phyloP scores from a whole-genome alignment of 2,329 filamentous ascomycete genomes.

The Pseudogymnoascus sp. region DNA sequence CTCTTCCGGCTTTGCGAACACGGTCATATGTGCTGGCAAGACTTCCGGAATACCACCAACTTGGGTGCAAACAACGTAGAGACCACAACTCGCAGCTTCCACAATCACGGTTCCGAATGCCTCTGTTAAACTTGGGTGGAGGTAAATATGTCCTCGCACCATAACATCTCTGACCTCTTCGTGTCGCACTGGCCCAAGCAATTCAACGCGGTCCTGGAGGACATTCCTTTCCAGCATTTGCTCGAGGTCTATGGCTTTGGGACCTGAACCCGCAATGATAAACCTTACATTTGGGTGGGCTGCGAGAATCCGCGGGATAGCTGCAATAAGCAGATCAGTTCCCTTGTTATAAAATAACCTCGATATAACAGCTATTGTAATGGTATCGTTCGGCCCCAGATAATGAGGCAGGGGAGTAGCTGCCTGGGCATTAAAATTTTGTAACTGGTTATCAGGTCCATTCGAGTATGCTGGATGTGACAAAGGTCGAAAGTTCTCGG shows the following conservation, averaged over 20 bases:
- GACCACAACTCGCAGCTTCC: slow-evolving; percentile 87
- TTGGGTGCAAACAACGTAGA: slow-evolving; percentile 94
- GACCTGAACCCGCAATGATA: slow-evolving; percentile 90
- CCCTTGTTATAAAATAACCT: slow-evolving; percentile 98
- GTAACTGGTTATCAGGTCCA: slow-evolving; percentile 26
- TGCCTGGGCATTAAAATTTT: slow-evolving; percentile 24
- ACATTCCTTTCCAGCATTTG: slow-evolving; percentile 97
- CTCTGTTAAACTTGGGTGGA: slow-evolving; percentile 90
- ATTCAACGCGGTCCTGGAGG: slow-evolving; percentile 83
- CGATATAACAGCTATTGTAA: slow-evolving; percentile 95
- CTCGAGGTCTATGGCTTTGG: slow-evolving; percentile 94
- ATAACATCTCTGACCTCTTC: slow-evolving; percentile 97
- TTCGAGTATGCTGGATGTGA: slow-evolving; percentile 37
- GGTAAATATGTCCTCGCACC: slow-evolving; percentile 92
- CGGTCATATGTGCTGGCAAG: slow-evolving; percentile 90
- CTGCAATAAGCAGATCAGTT: slow-evolving; percentile 91
- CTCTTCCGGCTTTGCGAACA: slow-evolving; percentile 93
- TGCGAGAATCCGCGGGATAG: slow-evolving; percentile 84
- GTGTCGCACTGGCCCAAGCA: slow-evolving; percentile 85
- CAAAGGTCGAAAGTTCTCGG: slow-evolving; percentile 83
- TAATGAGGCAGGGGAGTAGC: slow-evolving; percentile 51
- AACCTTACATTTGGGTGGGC: slow-evolving; percentile 90
- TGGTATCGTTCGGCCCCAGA: slow-evolving; percentile 73
- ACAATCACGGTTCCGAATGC: slow-evolving; percentile 98
- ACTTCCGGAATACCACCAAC: slow-evolving; percentile 97